These are phyloP conservation scores for Fragaria nilgerrensis DNA, from an alignment of 306 rosid genomes.

Conservation along the genomic window DNA sequence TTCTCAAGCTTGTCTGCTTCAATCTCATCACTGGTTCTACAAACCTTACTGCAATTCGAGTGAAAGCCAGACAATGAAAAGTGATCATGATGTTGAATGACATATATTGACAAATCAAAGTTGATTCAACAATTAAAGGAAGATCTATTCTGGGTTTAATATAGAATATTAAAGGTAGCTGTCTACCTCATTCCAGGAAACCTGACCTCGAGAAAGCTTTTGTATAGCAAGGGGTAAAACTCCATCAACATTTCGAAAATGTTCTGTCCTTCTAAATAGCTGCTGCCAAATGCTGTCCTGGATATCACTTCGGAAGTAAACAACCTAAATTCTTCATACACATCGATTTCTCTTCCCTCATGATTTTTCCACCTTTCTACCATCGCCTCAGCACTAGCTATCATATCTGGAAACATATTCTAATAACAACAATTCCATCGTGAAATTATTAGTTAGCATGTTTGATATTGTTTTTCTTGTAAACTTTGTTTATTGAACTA, in stretches of 20 bases:
- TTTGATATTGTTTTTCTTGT: not conserved
- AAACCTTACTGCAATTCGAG: slow-evolving; percentile 16
- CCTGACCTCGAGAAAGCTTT: not conserved
- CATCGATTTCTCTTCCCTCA: slow-evolving; percentile 30
- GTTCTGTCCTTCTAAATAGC: slow-evolving; percentile 29
- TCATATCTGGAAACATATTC: slow-evolving; percentile 31
- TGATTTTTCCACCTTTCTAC: slow-evolving; percentile 27
- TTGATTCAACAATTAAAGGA: not conserved
- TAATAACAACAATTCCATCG: not conserved
- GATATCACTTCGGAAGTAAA: slow-evolving; percentile 34
- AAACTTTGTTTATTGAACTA: not conserved
- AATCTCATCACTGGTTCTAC: slow-evolving; percentile 19
- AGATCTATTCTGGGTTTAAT: not conserved
- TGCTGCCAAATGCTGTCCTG: slow-evolving; percentile 33
- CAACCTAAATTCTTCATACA: slow-evolving; percentile 28
- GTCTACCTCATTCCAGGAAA: slow-evolving; percentile 27
- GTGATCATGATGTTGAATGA: not conserved
- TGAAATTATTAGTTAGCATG: not conserved
- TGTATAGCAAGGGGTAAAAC: slow-evolving; percentile 12
- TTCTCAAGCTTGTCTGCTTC: slow-evolving; percentile 31
- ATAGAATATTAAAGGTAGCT: not conserved
- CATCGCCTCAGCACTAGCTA: slow-evolving; percentile 24
- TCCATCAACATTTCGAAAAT: slow-evolving; percentile 28
- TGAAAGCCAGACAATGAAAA: not conserved
- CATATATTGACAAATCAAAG: not conserved